Percentiles rank a stretch among this genome's conserved stretches.
phyloP scores from a whole-genome alignment of 2,329 filamentous ascomycete genomes.

The Alternaria sp. region DNA sequence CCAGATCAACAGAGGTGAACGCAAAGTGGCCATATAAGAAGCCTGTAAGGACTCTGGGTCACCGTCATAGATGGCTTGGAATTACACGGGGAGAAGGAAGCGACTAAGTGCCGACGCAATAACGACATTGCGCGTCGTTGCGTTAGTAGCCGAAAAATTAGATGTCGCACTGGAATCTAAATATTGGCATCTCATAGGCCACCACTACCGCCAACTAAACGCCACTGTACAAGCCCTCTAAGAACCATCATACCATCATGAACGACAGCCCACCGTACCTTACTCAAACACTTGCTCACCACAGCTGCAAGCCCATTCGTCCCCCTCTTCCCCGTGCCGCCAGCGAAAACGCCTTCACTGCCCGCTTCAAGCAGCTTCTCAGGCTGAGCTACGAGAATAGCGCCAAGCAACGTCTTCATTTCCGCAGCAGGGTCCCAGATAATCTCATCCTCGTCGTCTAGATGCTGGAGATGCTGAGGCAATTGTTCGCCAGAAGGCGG shows the following conservation, averaged over 20 bases:
- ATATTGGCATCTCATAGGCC: constrained; percentile 3
- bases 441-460: constrained; percentile 54
- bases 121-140: no score
- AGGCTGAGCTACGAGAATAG: constrained; percentile 50
- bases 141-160: no score
- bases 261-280: constrained; percentile 67
- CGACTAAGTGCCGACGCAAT: background rate
- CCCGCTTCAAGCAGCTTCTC: constrained; percentile 41
- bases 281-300: constrained; percentile 62
- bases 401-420: constrained; percentile 54
- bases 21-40: background rate
- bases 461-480: constrained; percentile 1
- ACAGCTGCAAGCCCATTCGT: constrained; percentile 61
- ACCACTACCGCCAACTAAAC: constrained; percentile 40
- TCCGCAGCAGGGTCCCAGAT: constrained; percentile 59
- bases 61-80: background rate
- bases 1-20: background rate
- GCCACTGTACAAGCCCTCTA: constrained; percentile 49
- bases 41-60: background rate
- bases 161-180: background rate
- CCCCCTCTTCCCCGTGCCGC: constrained; percentile 53
- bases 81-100: background rate
- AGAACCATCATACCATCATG: constrained; percentile 67
- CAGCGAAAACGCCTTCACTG: constrained; percentile 40
- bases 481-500: background rate